Base-by-base conservation (phyloP, 306 rosid genomes). In the Chamaecrista fasciculata region DNA sequence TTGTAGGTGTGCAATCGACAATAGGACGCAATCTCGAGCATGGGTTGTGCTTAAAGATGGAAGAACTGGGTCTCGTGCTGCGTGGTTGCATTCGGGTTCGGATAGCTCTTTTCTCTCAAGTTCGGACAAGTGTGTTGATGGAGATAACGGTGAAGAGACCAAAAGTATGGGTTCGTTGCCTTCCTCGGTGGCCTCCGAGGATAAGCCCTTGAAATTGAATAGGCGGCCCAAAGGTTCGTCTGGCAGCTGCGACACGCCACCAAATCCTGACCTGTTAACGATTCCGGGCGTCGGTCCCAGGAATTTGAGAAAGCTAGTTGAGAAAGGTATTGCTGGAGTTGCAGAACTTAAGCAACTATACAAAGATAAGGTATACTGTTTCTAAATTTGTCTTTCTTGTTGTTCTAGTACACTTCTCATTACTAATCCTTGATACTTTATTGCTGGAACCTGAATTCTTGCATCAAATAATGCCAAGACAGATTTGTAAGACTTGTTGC, bases 271-370 rank as follows among this genome's bases (percentile, higher is more conserved):
- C 70, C 86, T 94, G 84, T 62, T 94, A 88, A 80, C 97, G 1
- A 90, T 94, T 79, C 97, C 97, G 0, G 98, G 97, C 0, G 97
- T 94, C 28, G 97, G 98, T 50, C 98, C 95, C 16, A 85, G 97
- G 62, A 94, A 94, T 83, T 77, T 90, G 83, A 82, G 79, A 76
- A 94, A 94, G 79, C 89, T 94, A 51, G 85, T 90, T 43, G 82
- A 79, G 73, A 94, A 94, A 61, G 97, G 98, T 28, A 85, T 94
- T 47, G 93, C 84, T 12, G 97, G 97, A 53, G 92, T 94, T 44
- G 89, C 90, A 11, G 86, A 94, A 74, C 96, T 94, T 57, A 94
- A 94, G 78, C 87, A 90, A 63, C 76, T 94, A 71, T 94, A 90
- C 69, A 94, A 76, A 80, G 98, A 88, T 72, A 94, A 88, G 97